A percentile compares a stretch with the other conserved stretches of the same genome.
These are phyloP conservation scores for Plasmopara muralis DNA, from an alignment of 352 stramenopile genomes.

Conservation along the genomic window DNA sequence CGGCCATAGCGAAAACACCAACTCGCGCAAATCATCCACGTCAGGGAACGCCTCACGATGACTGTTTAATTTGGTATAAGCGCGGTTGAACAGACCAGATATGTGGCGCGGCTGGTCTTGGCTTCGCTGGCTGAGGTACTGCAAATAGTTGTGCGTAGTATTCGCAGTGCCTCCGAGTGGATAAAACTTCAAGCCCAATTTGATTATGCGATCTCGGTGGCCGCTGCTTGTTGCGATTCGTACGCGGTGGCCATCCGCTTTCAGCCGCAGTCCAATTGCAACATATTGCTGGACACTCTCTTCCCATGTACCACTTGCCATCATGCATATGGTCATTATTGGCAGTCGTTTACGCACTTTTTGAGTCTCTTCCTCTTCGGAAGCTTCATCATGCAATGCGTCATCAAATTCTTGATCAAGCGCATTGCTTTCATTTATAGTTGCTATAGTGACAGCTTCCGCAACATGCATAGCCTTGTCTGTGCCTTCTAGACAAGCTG, in stretches of 20 bases:
- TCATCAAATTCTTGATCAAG: constrained; percentile 7
- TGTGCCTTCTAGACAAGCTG: constrained; percentile 4
- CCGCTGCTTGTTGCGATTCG: constrained; percentile 82
- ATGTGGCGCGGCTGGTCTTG: constrained; percentile 31
- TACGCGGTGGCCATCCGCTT: constrained; percentile 82
- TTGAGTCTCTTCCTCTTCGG: neutral
- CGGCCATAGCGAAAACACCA: constrained; percentile 57
- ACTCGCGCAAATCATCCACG: constrained; percentile 39
- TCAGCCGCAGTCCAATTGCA: constrained; percentile 63
- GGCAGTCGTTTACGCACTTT: too few relatives aligned
- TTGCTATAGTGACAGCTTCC: constrained; percentile 20
- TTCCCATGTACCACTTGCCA: constrained; percentile 58
- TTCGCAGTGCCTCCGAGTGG: constrained; percentile 45
- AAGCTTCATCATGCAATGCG: too few relatives aligned
- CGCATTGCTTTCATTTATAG: constrained; percentile 27
- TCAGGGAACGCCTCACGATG: constrained; percentile 34
- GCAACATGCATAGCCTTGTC: constrained; percentile 6
- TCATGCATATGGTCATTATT: constrained; percentile 67
- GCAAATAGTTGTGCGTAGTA: constrained; percentile 42
- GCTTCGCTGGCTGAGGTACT: constrained; percentile 33
- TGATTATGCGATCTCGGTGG: constrained; percentile 61
- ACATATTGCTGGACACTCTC: constrained; percentile 72
- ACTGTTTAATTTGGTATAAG: constrained; percentile 26
- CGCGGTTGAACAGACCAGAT: constrained; percentile 27
- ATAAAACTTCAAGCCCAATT: constrained; percentile 59